These are phyloP conservation scores for Diplogelasinospora grovesii DNA, from an alignment of 495 filamentous ascomycete species.

Conservation along the genomic window DNA sequence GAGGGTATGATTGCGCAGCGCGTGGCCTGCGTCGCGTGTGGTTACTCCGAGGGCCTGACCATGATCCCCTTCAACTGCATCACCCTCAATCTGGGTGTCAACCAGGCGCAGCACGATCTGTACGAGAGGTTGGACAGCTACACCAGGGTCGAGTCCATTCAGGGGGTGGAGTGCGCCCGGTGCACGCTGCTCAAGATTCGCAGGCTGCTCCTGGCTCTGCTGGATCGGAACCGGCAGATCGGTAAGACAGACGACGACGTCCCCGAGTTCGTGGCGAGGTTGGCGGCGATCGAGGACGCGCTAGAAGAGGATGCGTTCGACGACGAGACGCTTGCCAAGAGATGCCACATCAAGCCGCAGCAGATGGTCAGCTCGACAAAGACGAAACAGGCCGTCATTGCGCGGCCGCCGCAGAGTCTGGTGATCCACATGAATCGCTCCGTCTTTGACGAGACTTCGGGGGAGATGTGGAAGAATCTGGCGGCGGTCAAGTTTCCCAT, in stretches of 20 bases:
- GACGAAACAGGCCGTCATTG: constrained; percentile 80
- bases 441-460: constrained; percentile 76
- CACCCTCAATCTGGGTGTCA: constrained; percentile 66
- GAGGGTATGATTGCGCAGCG: constrained; percentile 85
- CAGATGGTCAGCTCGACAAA: constrained; percentile 67
- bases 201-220: constrained; percentile 29
- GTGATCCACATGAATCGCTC: constrained; percentile 88
- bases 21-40: constrained; percentile 81
- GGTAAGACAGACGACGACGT: constrained; percentile 12
- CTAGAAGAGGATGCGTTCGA: constrained; percentile 74
- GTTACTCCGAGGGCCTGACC: constrained; percentile 77
- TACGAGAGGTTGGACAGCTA: constrained; percentile 77
- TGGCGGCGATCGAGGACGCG: constrained; percentile 58
- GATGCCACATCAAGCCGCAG: constrained; percentile 66
- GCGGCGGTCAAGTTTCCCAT: constrained; percentile 70
- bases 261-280: constrained; percentile 35
- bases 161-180: constrained; percentile 83
- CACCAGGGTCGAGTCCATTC: constrained; percentile 74
- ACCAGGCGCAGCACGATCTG: constrained; percentile 51
- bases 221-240: constrained; percentile 19
- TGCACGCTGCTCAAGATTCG: constrained; percentile 65
- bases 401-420: constrained; percentile 69
- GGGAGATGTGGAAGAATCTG: constrained; percentile 73
- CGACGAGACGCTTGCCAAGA: constrained; percentile 63
- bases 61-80: constrained; percentile 92